These are phyloP conservation scores for Globisporangium echinulatum DNA, from an alignment of 352 stramenopile species.

Conservation along the genomic window DNA sequence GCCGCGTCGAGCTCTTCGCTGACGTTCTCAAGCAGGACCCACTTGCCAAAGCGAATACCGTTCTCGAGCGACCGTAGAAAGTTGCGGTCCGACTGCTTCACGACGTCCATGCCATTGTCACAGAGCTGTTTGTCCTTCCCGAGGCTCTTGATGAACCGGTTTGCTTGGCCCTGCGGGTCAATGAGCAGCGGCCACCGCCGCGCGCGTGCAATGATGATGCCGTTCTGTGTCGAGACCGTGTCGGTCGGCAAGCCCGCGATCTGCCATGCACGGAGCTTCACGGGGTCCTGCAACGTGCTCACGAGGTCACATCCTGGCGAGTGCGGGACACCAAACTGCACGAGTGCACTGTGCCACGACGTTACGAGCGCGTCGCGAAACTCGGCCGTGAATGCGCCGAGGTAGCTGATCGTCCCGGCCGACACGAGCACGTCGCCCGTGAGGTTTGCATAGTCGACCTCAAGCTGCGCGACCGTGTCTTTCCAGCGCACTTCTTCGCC, in stretches of 20 bases:
- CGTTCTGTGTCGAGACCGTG: constrained; percentile 91
- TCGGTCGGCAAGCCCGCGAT: constrained; percentile 84
- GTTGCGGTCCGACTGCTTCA: constrained; percentile 86
- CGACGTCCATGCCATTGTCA: constrained; percentile 89
- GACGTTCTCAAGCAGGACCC: constrained; percentile 89
- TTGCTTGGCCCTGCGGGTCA: constrained; percentile 89
- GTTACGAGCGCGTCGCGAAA: constrained; percentile 71
- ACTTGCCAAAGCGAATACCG: constrained; percentile 88
- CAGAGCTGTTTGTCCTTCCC: constrained; percentile 78
- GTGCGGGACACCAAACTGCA: constrained; percentile 58
- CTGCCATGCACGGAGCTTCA: constrained; percentile 86
- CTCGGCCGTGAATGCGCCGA: constrained; percentile 82
- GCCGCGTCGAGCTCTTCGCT: constrained; percentile 85
- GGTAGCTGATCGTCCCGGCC: constrained; percentile 82
- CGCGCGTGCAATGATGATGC: constrained; percentile 86
- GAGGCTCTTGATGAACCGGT: constrained; percentile 89
- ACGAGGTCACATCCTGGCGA: constrained; percentile 85
- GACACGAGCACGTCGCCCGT: constrained; percentile 84
- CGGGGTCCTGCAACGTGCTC: constrained; percentile 77
- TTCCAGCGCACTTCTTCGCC: constrained; percentile 84
- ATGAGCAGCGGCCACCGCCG: constrained; percentile 87
- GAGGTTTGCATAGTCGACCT: constrained; percentile 71
- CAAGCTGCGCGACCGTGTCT: constrained; percentile 67
- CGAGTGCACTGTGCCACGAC: constrained; percentile 60
- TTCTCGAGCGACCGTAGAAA: constrained; percentile 88